A percentile compares a stretch with the other conserved stretches of the same genome.
These are phyloP conservation scores for Populus tomentosa DNA, from an alignment of 441 rosid genomes.

Conservation along the genomic window DNA sequence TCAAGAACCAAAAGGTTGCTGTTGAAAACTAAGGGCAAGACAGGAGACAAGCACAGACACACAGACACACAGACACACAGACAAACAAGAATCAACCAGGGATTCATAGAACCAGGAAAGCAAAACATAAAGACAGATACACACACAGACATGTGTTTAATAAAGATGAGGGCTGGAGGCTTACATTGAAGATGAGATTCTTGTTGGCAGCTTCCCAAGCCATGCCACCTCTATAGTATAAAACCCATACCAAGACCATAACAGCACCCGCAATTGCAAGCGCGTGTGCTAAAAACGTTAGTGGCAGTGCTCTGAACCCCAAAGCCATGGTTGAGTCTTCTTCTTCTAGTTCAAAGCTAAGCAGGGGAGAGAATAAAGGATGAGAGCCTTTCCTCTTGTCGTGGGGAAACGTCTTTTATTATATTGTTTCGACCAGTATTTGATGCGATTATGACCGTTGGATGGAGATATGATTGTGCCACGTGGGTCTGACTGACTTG, in stretches of 20 bases:
- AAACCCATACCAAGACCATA: constrained; percentile 76
- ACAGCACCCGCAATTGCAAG: constrained; percentile 52
- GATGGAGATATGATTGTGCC: constrained; percentile 24
- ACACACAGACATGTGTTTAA: neutral
- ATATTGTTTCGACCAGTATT: neutral
- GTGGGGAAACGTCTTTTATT: neutral
- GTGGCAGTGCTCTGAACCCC: constrained; percentile 42
- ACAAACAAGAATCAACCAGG: neutral
- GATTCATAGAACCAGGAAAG: neutral
- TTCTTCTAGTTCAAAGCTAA: constrained; percentile 1
- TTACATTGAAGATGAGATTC: constrained; percentile 85
- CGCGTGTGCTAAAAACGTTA: constrained; percentile 58
- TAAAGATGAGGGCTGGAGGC: neutral
- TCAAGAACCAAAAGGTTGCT: too few species aligned
- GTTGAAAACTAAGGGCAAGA: neutral
- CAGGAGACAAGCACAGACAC: neutral
- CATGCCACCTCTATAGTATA: constrained; percentile 70
- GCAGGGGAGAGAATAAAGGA: neutral
- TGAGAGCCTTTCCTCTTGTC: neutral
- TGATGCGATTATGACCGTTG: constrained; percentile 12
- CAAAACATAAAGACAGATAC: neutral
- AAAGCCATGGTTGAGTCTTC: constrained; percentile 41
- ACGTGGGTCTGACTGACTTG: constrained; percentile 8
- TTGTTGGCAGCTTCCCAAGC: constrained; percentile 89
- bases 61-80: neutral